Base-by-base conservation (phyloP, 129 eudicot genomes). In the Artemisia tridentata region DNA sequence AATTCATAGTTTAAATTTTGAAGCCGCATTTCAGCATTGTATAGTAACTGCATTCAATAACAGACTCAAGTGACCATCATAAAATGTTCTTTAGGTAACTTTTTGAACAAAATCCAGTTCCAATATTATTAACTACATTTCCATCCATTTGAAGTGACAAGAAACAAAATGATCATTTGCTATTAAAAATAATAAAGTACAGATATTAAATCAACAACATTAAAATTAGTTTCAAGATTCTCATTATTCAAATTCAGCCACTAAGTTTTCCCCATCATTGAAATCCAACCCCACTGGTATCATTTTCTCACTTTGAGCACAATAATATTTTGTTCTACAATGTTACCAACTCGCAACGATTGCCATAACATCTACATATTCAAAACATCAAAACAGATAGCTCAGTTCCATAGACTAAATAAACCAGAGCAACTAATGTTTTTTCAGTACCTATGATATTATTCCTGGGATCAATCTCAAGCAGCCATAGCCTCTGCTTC, bases 401-500 rank as follows among this genome's bases (percentile, higher is more conserved):
- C 45, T 38, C 45, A 38, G 45, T 38, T 38, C 45, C 45, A 38
- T 11, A 64, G 12, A 65, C 52, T 34, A 64, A 65, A 41, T 3
- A 47, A 61, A 72, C 52, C 52, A 25, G 29, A 50, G 16, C 5
- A 72, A 62, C 59, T 57, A 58, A 31, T 59, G 63, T 29, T 31
- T 67, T 27, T 75, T 14, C n/a, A 67, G 10, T 23, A 16, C 45
- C 23, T 56, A 67, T 56, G 43, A 75, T 56, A 50, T 67, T 55
- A 75, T 75, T 45, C 41, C 58, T 47, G 51, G 20, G 61, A 75
- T 43, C 18, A 65, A 62, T 43, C 63, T 85, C 83, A 84, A 15
- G 66, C 79, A 69, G 78, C 86, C 84, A 77, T 73, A 21, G 64
- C 67, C 47, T 41, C 65, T 15, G 68, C 45, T 31, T 64, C 65